Percentiles rank a stretch among this genome's conserved stretches.
phyloP scores from a whole-genome alignment of 2,329 filamentous ascomycete species.

The Alternaria brassicae region DNA sequence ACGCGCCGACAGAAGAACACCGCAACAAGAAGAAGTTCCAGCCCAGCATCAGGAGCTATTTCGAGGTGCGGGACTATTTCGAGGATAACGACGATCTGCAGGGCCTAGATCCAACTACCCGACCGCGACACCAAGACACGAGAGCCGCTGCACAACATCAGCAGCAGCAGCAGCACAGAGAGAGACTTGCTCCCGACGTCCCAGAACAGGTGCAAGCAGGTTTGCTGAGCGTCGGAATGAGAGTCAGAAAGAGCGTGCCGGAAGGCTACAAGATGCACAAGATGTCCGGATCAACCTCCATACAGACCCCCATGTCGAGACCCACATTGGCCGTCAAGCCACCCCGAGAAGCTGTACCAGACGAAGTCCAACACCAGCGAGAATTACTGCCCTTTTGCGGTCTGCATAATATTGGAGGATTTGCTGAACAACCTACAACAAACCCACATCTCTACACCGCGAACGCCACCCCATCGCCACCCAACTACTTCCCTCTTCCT shows the following conservation, averaged over 20 bases:
- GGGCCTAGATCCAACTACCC: conserved; percentile 39
- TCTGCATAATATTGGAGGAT: conserved; percentile 75
- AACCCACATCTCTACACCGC: conserved; percentile 44
- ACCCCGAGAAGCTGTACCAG: conserved; percentile 30
- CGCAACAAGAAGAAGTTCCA: conserved; percentile 55
- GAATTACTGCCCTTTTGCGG: conserved; percentile 85
- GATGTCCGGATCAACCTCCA: conserved; percentile 34
- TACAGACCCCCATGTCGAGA: conserved; percentile 36
- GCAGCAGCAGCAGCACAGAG: conserved; percentile 15
- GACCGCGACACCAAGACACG: conserved; percentile 27
- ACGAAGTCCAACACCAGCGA: conserved; percentile 47
- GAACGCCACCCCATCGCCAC: conserved; percentile 36
- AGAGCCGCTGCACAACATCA: conserved; percentile 7
- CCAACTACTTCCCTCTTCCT: conserved; percentile 41
- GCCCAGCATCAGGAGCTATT: conserved; percentile 56
- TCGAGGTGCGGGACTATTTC: conserved; percentile 38
- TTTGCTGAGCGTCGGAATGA: conserved; percentile 92
- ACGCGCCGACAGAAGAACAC: conserved; percentile 34
- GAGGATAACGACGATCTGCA: conserved; percentile 34
- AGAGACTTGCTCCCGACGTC: conserved; percentile 57
- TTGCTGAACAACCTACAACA: conserved; percentile 64
- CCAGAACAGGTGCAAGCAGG: conserved; percentile 76
- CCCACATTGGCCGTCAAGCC: conserved; percentile 32
- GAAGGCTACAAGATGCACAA: conserved; percentile 89
- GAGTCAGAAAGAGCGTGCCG: conserved; percentile 88